Evolutionary conservation across 2,329 filamentous ascomycete species (phyloP), one percentile per base, ranked within the genome.

Genomic region (Eutypa lata): DNA sequence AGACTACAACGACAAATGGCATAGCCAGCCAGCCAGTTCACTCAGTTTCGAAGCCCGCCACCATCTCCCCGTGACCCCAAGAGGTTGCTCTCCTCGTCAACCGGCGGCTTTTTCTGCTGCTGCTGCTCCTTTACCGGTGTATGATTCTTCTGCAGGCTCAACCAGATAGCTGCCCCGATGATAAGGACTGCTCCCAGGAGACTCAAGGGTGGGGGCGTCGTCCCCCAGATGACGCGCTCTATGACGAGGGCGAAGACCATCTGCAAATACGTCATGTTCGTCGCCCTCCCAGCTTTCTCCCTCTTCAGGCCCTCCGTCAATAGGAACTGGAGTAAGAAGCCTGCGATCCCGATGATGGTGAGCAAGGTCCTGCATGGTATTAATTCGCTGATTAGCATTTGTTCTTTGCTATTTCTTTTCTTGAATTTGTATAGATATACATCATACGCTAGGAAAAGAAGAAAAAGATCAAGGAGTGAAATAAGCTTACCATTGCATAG

Each of bases 241-340:
- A 57, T 40, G 3, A 57, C 51, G 24, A 57, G 46, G n/a, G 55
- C 55, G 22, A 57, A 45, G 13, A 45, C 42, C 42, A 45, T 45
- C 42, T 45, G 42, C 26, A 57, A 61, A 58, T 61, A 69, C 66
- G 48, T 70, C 59, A 73, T 65, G 51, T 69, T 71, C 5, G 67
- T 70, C 5, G 67, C 68, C 48, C 69, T 64, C 3, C 70, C 67
- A 7, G 65, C 68, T 49, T 88, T 89, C 56, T 90, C 87, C 58
- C 89, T 82, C 50, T 88, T 73, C 33, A 94, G 68, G 0, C 88
- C 89, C 8, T 86, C 84, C 0, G 90, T 91, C 1, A 93, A 73
- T 7, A 92, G 76, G 51, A 90, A 88, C 74, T 93, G 90, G 71
- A 91, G 82, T n/a, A 88, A 63, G 61, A 93, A 92, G 0, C 89